Evolutionary conservation across 768 basidiomycete species (phyloP).

Genomic region (Phanerochaete sordida): DNA sequence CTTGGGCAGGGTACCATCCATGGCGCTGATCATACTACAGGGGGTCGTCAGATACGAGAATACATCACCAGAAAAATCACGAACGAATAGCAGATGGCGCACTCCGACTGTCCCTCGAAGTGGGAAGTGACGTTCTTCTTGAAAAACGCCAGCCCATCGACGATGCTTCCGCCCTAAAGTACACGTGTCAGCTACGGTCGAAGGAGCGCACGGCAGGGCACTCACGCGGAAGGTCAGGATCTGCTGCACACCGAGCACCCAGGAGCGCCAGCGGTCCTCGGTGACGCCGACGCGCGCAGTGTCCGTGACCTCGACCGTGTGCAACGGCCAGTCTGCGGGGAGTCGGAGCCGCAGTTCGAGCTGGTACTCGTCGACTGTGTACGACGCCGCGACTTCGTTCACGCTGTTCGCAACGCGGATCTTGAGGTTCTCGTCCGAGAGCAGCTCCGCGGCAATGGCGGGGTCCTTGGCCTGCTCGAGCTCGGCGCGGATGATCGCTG

Average conservation of each 20-base stretch:
- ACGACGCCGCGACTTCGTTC: conserved; percentile 81
- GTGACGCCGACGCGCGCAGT: conserved; percentile 81
- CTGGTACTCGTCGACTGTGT: conserved; percentile 88
- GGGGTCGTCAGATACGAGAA: not conserved
- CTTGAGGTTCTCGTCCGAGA: conserved; percentile 73
- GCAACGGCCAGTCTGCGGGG: conserved; percentile 88
- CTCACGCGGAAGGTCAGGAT: conserved; percentile 82
- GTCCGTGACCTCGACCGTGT: conserved; percentile 84
- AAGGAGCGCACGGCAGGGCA: conserved; percentile 9
- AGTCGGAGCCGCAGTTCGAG: conserved; percentile 87
- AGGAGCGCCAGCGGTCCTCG: conserved; percentile 88
- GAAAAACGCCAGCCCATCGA: conserved; percentile 86
- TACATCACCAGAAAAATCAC: conserved; percentile 22
- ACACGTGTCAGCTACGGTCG: not conserved
- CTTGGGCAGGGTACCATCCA: conserved; percentile 82
- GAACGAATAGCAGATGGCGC: conserved; percentile 94
- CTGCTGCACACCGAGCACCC: conserved; percentile 92
- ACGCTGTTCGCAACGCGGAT: conserved; percentile 71
- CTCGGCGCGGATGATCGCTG: conserved; percentile 81
- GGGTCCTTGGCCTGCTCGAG: conserved; percentile 68
- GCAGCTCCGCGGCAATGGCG: conserved; percentile 48
- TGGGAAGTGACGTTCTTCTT: conserved; percentile 91
- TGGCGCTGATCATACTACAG: conserved; percentile 81
- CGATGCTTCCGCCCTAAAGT: conserved; percentile 79
- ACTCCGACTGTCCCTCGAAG: conserved; percentile 94